phyloP scores from a whole-genome alignment of 2,329 filamentous ascomycete species.

The Podosphaera fusca region DNA sequence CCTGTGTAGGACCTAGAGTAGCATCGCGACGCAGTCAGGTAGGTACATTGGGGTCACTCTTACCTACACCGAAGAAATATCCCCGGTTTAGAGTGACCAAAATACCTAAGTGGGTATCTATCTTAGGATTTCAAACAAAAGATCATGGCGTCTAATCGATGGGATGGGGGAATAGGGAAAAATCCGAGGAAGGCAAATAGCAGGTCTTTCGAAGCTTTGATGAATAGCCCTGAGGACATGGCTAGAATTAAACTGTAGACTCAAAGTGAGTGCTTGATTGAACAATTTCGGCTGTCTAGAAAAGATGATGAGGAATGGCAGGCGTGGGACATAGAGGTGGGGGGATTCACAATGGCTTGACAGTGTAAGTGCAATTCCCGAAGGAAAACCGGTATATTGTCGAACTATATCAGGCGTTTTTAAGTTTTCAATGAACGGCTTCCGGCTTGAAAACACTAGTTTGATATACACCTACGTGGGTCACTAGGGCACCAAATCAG shows the following conservation, averaged over 20 bases:
- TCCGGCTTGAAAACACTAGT: too few relatives aligned
- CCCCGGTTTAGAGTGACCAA: neutral
- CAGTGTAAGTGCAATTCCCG: neutral
- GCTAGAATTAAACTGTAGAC: neutral
- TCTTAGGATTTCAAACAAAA: neutral
- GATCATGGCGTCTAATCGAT: neutral
- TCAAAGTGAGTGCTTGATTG: neutral
- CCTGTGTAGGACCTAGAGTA: neutral
- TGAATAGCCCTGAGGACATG: neutral
- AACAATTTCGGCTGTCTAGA: neutral
- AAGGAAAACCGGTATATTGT: neutral
- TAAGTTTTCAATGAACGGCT: neutral
- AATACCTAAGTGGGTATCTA: neutral
- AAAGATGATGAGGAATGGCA: neutral
- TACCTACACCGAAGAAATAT: neutral
- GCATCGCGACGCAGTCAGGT: neutral
- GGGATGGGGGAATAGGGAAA: neutral
- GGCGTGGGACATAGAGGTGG: neutral
- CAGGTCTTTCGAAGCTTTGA: neutral
- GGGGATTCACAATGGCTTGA: neutral
- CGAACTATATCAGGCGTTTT: neutral
- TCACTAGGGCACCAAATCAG: too few relatives aligned
- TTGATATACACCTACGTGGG: too few relatives aligned
- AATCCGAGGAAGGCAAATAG: neutral
- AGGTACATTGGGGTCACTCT: neutral